A percentile compares a stretch with the other conserved stretches of the same genome.
These are phyloP conservation scores for Cochlearia excelsa DNA, from an alignment of 345 rosid species.

Conservation along the genomic window DNA sequence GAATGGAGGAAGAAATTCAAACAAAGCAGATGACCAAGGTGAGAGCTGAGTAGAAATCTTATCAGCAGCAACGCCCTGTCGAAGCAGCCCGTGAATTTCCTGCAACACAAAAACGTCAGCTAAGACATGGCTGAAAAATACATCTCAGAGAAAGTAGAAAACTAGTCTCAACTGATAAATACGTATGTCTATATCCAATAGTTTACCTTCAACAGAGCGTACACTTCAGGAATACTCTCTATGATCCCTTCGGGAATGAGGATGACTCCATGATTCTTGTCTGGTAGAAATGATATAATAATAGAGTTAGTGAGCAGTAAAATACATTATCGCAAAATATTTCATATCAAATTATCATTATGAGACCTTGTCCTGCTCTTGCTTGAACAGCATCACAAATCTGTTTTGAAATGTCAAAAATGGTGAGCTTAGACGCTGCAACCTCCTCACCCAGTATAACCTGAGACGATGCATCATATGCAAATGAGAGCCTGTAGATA, in stretches of 20 bases:
- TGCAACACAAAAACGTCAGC: slow-evolving; percentile 33
- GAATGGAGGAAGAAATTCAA: slow-evolving; percentile 85
- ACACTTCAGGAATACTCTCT: slow-evolving; percentile 96
- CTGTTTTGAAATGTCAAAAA: slow-evolving; percentile 83
- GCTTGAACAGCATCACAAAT: slow-evolving; percentile 97
- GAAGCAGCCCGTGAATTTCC: slow-evolving; percentile 81
- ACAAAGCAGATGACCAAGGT: slow-evolving; percentile 97
- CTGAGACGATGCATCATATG: slow-evolving; percentile 40
- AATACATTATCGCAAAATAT: neutral
- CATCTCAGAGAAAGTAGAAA: neutral
- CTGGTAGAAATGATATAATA: slow-evolving; percentile 40
- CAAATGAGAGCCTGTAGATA: slow-evolving; percentile 13
- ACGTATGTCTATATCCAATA: slow-evolving; percentile 7
- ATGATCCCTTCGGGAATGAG: slow-evolving; percentile 97
- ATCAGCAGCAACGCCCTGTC: slow-evolving; percentile 65
- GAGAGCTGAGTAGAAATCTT: slow-evolving; percentile 85
- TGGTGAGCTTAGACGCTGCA: slow-evolving; percentile 96
- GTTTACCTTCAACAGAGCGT: slow-evolving; percentile 86
- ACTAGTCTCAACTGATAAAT: slow-evolving; percentile 10
- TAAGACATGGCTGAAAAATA: slow-evolving; percentile 4
- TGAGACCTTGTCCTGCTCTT: slow-evolving; percentile 77
- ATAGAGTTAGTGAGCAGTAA: slow-evolving; percentile 28
- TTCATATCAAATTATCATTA: slow-evolving; percentile 9
- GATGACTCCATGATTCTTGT: slow-evolving; percentile 91
- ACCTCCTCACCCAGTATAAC: slow-evolving; percentile 97